phyloP scores from a whole-genome alignment of 2,329 filamentous ascomycete species.

The Phyllosticta capitalensis region DNA sequence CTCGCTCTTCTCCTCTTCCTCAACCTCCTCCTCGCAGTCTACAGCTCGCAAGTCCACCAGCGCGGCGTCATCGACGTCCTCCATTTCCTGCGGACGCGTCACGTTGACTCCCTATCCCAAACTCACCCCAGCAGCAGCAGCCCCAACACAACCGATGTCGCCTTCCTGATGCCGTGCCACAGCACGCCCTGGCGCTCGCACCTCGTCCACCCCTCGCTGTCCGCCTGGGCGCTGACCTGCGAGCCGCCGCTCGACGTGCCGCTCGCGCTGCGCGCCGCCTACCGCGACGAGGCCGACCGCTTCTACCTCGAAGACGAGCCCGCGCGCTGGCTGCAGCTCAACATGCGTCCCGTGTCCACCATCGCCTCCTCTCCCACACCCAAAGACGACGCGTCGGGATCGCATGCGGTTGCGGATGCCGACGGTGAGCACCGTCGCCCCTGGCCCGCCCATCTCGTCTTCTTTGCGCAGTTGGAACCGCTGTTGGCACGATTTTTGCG shows the following conservation, averaged over 20 bases:
- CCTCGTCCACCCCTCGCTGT: constrained; percentile 63
- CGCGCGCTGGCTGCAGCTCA: constrained; percentile 28
- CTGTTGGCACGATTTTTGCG: constrained; percentile 36
- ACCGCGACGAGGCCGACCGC: constrained; percentile 81
- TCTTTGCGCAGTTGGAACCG: constrained; percentile 50
- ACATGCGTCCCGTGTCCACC: constrained; percentile 30
- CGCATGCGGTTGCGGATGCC: constrained; percentile 7
- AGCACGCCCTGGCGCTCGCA: constrained; percentile 91
- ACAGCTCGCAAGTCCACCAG: constrained; percentile 69
- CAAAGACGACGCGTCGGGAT: constrained; percentile 13
- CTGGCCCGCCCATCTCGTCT: constrained; percentile 40
- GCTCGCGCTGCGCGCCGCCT: constrained; percentile 52
- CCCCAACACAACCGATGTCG: constrained; percentile 32
- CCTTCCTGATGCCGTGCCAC: constrained; percentile 93
- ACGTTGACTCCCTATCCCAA: constrained; percentile 39
- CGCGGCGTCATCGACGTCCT: constrained; percentile 68
- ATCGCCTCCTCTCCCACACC: too few relatives aligned
- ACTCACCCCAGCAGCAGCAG: constrained; percentile 10
- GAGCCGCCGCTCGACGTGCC: constrained; percentile 72
- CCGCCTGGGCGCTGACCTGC: constrained; percentile 79
- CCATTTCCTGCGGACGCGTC: constrained; percentile 63
- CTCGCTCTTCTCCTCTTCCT: constrained; percentile 21
- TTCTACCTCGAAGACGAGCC: constrained; percentile 63
- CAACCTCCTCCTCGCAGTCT: constrained; percentile 64
- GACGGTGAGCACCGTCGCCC: not conserved